Evolutionary conservation across 192 early-diverging fungal species (phyloP), one percentile per base, ranked within the genome.

Genomic region (Gonapodya prolifera): DNA sequence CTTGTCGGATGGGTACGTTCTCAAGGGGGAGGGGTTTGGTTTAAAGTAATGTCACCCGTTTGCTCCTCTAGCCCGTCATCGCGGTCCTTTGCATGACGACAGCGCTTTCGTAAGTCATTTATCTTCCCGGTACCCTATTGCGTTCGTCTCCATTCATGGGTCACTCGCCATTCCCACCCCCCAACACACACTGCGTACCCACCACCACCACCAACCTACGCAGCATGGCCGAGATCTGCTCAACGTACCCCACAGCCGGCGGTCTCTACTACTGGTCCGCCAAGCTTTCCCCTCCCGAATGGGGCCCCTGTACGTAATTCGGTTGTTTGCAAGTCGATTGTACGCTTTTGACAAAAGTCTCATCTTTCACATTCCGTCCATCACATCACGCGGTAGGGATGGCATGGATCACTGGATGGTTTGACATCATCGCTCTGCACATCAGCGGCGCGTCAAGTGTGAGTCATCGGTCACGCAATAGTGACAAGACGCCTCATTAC

Each of bases 201-300:
- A n/a, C n/a, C n/a, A n/a, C n/a, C n/a, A n/a, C n/a, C n/a, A n/a
- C n/a, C n/a, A n/a, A n/a, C n/a, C n/a, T n/a, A 8, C 23, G 23
- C 45, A 61, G 45, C 28, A 73, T 73, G 71, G 71, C 71, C 71
- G 71, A 73, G 71, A 73, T 73, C 71, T 73, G 71, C 32, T 73
- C 71, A 18, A 32, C 71, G 8, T 73, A 73, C 31, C 71, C 71
- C 28, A 73, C 71, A 18, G 71, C 71, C 16, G 71, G 71, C 71
- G 71, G 71, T 32, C 71, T 73, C 32, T 73, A 73, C 71, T 73
- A 32, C 32, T 18, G 71, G 71, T 73, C 71, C 8, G 71, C 71
- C 28, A 18, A 32, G 8, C 31, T 73, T 8, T 18, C 28, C 71
- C 8, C 8, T 29, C 28, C 18, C 18, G 28, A 29, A 18, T 73